Evolutionary conservation across 768 basidiomycete genomes (phyloP).

Genomic region (Suillus brevipes): DNA sequence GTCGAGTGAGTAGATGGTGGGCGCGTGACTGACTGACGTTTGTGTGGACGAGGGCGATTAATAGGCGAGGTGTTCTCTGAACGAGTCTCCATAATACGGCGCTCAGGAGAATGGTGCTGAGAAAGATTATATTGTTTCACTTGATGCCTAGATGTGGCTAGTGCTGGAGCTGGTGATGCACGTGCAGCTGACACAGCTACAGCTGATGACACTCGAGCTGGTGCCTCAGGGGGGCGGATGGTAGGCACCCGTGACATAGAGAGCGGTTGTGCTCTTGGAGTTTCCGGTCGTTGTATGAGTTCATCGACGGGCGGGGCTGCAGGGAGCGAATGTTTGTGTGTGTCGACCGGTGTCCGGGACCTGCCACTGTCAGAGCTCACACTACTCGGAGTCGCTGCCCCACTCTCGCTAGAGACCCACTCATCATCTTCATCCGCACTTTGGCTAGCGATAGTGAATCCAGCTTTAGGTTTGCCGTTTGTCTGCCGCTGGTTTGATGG

Average conservation of each 20-base stretch:
- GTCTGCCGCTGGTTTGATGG: slow-evolving; percentile 30
- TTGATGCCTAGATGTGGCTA: slow-evolving; percentile 18
- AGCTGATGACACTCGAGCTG: slow-evolving; percentile 11
- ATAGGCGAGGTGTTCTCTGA: slow-evolving; percentile 42
- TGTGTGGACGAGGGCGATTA: slow-evolving; percentile 37
- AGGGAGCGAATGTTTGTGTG: slow-evolving; percentile 17
- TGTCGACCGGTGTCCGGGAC: slow-evolving; percentile 32
- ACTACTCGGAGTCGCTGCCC: slow-evolving; percentile 63
- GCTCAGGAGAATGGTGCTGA: slow-evolving; percentile 21
- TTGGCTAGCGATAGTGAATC: slow-evolving; percentile 59
- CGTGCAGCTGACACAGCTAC: slow-evolving; percentile 18
- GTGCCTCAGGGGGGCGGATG: slow-evolving; percentile 30
- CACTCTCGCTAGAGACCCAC: slow-evolving; percentile 80
- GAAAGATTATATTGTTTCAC: slow-evolving; percentile 14
- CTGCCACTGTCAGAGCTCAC: slow-evolving; percentile 44
- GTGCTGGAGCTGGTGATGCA: slow-evolving; percentile 14
- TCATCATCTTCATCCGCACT: slow-evolving; percentile 60
- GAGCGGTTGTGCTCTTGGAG: slow-evolving; percentile 32
- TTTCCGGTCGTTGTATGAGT: slow-evolving; percentile 25
- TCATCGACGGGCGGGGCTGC: slow-evolving; percentile 19
- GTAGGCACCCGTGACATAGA: slow-evolving; percentile 36
- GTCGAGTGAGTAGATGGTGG: slow-evolving; percentile 66
- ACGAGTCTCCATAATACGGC: slow-evolving; percentile 30
- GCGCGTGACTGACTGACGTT: slow-evolving; percentile 49
- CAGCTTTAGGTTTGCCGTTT: slow-evolving; percentile 43